A percentile compares a stretch with the other conserved stretches of the same genome.
These are phyloP conservation scores for Cryphonectria carpinicola DNA, from an alignment of 2,329 filamentous ascomycete species.

Conservation along the genomic window DNA sequence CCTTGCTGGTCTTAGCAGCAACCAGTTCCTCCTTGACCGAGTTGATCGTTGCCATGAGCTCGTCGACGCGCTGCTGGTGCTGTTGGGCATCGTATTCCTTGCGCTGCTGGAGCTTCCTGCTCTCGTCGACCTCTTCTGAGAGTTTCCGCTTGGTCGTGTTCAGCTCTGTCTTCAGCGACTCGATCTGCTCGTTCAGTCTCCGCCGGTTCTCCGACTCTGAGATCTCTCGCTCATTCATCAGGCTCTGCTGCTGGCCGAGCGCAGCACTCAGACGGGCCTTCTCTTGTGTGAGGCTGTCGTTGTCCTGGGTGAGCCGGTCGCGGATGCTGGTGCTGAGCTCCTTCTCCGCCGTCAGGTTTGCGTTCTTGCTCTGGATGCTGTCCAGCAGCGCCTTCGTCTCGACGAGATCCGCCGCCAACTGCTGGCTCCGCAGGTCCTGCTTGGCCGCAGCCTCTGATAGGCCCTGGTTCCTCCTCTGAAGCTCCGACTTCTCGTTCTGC, in stretches of 20 bases:
- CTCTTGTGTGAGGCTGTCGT: constrained; percentile 82
- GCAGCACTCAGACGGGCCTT: constrained; percentile 81
- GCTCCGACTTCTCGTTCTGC: constrained; percentile 80
- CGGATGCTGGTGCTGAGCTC: constrained; percentile 94
- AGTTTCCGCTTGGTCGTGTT: constrained; percentile 80
- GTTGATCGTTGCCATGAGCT: constrained; percentile 79
- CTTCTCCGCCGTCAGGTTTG: constrained; percentile 94
- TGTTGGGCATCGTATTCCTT: constrained; percentile 92
- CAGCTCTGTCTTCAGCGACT: constrained; percentile 79
- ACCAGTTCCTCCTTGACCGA: constrained; percentile 86
- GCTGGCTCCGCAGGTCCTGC: constrained; percentile 87
- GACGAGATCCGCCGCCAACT: constrained; percentile 90
- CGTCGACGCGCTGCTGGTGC: constrained; percentile 88
- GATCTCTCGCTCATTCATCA: constrained; percentile 90
- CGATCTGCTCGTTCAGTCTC: constrained; percentile 76
- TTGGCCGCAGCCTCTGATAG: constrained; percentile 84
- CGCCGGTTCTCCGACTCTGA: constrained; percentile 80
- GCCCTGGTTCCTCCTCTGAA: constrained; percentile 79
- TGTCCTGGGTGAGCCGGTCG: constrained; percentile 84
- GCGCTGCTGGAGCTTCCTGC: constrained; percentile 78
- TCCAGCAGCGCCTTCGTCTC: constrained; percentile 82
- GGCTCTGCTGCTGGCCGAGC: constrained; percentile 80
- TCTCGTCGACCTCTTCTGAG: constrained; percentile 79
- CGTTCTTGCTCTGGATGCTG: constrained; percentile 85
- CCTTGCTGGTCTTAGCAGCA: constrained; percentile 81